These are phyloP conservation scores for Botrytis cinerea DNA, from an alignment of 2,329 filamentous ascomycete genomes.

Conservation along the genomic window DNA sequence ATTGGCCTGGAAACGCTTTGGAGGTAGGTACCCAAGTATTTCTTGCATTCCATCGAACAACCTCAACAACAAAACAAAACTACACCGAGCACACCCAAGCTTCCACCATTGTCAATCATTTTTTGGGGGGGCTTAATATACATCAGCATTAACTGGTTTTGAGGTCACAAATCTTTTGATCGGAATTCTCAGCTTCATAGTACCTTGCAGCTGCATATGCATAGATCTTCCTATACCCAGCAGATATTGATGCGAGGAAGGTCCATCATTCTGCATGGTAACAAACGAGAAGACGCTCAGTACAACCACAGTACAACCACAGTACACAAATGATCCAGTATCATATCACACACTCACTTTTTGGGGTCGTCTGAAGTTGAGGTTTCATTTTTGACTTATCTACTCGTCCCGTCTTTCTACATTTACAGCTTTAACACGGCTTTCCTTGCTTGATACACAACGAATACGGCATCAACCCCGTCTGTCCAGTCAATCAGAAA, in stretches of 20 bases:
- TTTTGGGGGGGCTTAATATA: background rate
- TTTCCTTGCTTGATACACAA: background rate
- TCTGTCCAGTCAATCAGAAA: background rate
- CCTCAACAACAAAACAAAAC: background rate
- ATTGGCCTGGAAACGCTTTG: constrained; percentile 8
- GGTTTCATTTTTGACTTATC: background rate
- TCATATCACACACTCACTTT: constrained; percentile 14
- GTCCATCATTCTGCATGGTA: background rate
- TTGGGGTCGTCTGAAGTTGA: background rate
- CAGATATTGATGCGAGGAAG: constrained; percentile 15
- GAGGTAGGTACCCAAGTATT: background rate
- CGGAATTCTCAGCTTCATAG: constrained; percentile 10
- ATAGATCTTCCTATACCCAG: constrained; percentile 20
- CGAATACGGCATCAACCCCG: background rate
- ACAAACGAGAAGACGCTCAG: constrained; percentile 1
- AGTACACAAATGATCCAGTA: constrained; percentile 7
- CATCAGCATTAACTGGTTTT: background rate
- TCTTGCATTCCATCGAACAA: constrained; percentile 2
- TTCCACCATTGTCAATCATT: constrained; percentile 13
- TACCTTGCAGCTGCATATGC: constrained; percentile 18
- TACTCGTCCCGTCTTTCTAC: background rate
- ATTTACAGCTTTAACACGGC: background rate
- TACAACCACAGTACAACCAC: constrained; percentile 6
- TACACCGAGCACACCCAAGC: background rate
- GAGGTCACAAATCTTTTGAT: background rate